Conservation (phyloP, 2,329 filamentous ascomycete species). For the Eutypa lata region DNA sequence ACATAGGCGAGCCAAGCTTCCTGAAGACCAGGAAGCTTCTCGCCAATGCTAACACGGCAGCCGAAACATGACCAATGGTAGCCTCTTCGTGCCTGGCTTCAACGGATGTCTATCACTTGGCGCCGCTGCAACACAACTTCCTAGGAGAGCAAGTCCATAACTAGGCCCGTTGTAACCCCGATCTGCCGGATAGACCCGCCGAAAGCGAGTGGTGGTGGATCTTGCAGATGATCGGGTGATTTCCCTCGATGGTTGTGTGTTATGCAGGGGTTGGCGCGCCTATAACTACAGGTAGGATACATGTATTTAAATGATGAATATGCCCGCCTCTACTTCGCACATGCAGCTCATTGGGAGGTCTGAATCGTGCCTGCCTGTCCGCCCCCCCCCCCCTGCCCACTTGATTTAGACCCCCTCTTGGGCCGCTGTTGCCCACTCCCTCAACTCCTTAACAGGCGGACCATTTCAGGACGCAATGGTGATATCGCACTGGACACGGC, state of each 20-base stretch:
- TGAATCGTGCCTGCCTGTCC: neutral
- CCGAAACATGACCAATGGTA: neutral
- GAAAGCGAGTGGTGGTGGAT: too few species aligned
- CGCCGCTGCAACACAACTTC: neutral
- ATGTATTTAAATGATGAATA: neutral
- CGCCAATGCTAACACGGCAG: neutral
- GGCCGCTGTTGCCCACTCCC: neutral
- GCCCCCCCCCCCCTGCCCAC: neutral
- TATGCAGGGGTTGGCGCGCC: too few species aligned
- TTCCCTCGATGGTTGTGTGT: too few species aligned
- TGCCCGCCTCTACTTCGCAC: neutral
- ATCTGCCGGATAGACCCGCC: neutral
- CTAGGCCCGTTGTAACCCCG: neutral
- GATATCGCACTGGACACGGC: neutral
- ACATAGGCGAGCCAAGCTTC: too few species aligned
- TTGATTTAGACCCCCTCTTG: neutral
- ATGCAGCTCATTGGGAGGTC: neutral
- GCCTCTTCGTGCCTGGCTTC: neutral
- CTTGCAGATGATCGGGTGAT: too few species aligned
- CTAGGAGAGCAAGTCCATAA: neutral
- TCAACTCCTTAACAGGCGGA: neutral
- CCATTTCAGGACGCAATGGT: neutral
- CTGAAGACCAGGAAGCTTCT: too few species aligned
- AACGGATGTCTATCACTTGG: neutral
- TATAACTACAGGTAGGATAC: neutral